phyloP scores from a whole-genome alignment of 176 grass and related monocot species.

The Phyllostachys edulis region DNA sequence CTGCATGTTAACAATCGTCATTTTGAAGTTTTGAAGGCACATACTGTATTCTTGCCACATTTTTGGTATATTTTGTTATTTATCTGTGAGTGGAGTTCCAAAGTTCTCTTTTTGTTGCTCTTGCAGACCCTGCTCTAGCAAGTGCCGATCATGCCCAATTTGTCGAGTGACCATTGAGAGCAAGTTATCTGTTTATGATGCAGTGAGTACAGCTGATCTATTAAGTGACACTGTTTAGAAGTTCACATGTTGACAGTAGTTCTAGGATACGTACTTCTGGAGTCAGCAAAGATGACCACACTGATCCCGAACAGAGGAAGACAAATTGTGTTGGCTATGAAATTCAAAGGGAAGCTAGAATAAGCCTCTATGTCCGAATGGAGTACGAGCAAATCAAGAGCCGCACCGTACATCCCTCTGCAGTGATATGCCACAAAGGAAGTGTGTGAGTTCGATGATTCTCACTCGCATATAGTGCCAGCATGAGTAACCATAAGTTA shows the following conservation, averaged over 20 bases:
- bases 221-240: constrained; percentile 32
- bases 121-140: constrained; percentile 51
- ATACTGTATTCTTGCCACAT: not conserved
- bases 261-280: not conserved
- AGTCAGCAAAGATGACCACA: not conserved
- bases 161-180: constrained; percentile 50
- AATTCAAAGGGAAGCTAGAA: not conserved
- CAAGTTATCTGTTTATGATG: constrained; percentile 38
- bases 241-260: constrained; percentile 15
- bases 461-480: not conserved
- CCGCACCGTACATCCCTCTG: not conserved
- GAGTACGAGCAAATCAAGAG: constrained; percentile 15
- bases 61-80: not conserved
- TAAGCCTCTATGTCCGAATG: not conserved
- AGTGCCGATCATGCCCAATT: constrained; percentile 58
- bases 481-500: not conserved
- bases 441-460: not conserved
- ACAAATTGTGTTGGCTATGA: not conserved
- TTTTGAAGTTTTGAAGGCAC: not conserved
- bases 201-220: constrained; percentile 5
- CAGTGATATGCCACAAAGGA: not conserved
- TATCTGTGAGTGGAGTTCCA: not conserved
- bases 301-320: not conserved
- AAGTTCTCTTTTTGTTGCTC: not conserved
- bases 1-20: not conserved